Evolutionary conservation across 805 yeast genomes (phyloP), one percentile per base, ranked within the genome.

Genomic region (Pachysolen tannophilus): DNA sequence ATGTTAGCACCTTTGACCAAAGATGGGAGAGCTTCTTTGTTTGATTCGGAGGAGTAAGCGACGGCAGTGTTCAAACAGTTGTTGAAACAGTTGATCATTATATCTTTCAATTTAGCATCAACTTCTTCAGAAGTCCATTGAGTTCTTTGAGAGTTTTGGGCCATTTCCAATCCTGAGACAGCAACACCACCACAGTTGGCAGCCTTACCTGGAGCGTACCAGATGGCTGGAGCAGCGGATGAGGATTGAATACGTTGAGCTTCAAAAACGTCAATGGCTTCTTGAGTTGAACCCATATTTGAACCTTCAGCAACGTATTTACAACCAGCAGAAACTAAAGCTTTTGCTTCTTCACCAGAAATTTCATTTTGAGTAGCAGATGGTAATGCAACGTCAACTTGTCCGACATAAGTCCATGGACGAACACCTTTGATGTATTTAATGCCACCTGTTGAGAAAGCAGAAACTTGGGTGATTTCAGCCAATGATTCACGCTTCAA

Each of bases 181-280:
- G 96, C 95, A 52, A 90, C 98, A 79, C 98, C 98, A 70, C 97
- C 98, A 70, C 94, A 82, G 79, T 90, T 90, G 56, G 97, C 90
- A 51, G 97, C 97, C 78, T 90, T 90, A 68, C 97, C 97, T 60
- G 97, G 97, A 55, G 95, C 97, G 69, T 88, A 90, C 98, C 98
- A 90, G 65, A 87, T 84, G 43, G 76, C 68, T 50, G 61, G 63
- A 39, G 68, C 48, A 31, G 63, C 53, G 28, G 60, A 30, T 14
- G 57, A 25, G 34, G 66, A 56, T 48, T 62, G 56, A 46, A 63
- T 47, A 71, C 90, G 78, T 62, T 72, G 76, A 53, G 82, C 84
- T 76, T 90, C 98, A 53, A 88, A 90, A 43, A 84, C 87, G 49
- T 81, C 86, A 50, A 90, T 86, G 50, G 98, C 98, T 63, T 90